These are phyloP conservation scores for Gossypium longicalyx DNA, from an alignment of 345 rosid genomes.

Conservation along the genomic window DNA sequence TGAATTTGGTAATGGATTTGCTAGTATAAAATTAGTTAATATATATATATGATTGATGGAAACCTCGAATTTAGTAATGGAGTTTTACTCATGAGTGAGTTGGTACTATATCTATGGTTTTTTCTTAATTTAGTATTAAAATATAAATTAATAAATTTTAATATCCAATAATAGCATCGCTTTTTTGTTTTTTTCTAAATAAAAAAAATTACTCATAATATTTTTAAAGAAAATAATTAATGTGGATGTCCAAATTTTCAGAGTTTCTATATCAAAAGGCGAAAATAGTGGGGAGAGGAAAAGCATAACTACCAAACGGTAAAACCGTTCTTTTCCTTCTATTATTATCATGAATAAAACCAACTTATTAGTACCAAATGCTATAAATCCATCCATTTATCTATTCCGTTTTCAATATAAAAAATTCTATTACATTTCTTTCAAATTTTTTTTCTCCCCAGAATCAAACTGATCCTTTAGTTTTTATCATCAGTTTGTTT, in stretches of 20 bases:
- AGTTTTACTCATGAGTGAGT: no score
- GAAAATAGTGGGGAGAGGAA: neutral
- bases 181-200: neutral
- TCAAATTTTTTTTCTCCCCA: constrained; percentile 12
- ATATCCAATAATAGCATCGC: no score
- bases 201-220: neutral
- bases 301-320: constrained; percentile 18
- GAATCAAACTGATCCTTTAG: constrained; percentile 22
- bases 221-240: neutral
- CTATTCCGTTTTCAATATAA: neutral
- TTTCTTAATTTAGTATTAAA: no score
- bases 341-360: neutral
- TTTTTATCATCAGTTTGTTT: neutral
- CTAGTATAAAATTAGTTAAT: no score
- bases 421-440: neutral
- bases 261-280: neutral
- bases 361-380: neutral
- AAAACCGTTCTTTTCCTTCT: neutral
- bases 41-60: no score
- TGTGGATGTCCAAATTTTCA: neutral
- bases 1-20: no score
- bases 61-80: no score
- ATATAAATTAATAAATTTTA: no score
- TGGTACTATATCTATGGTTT: no score
- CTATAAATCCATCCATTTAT: neutral